Base-by-base conservation (phyloP, 148 eudicot genomes). In the Suaeda aralocaspica region DNA sequence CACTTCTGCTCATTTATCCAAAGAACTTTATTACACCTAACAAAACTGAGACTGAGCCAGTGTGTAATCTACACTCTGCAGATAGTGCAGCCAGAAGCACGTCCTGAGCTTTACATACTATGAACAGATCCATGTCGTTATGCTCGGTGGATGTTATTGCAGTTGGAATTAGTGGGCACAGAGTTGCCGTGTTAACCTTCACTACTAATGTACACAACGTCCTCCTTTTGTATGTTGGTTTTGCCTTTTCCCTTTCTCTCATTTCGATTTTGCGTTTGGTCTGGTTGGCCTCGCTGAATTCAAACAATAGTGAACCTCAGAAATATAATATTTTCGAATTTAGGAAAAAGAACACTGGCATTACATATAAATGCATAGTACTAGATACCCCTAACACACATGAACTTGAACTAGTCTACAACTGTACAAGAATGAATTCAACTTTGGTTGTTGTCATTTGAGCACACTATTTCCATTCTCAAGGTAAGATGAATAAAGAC, bases 281-380 rank as follows among this genome's bases (percentile, higher is more conserved):
- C 92, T 3, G 97, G 87, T 84, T 89, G 79, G 50, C 96, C 97
- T 74, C 87, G 80, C 99, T 94, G 82, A 57, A 72, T 69, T n/a
- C 64, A 80, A 63, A 13, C 26, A 22, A 65, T 36, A 22, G 6
- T 67, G 10, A 33, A 45, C 19, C 29, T n/a, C 25, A 33, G 15
- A 39, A 22, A 12, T 31, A 9, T 7, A 33, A 24, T 15, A 36
- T 15, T 22, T 31, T 44, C 6, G 15, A 29, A 18, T 48, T 29
- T 15, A 53, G 8, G 8, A 16, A 33, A 34, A 4, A 33, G 15
- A 33, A 10, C 6, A 34, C 21, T 18, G 9, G 64, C 64, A 60
- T n/a, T 60, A n/a, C 64, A 59, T 31, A 6, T 15, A n/a, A 2
- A 28, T 1, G n/a, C 33, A 8, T 11, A 24, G 31, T 55, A 8